Evolutionary conservation across 2,329 filamentous ascomycete species (phyloP), one percentile per base, ranked within the genome.

Genomic region (Botrytis fragariae): DNA sequence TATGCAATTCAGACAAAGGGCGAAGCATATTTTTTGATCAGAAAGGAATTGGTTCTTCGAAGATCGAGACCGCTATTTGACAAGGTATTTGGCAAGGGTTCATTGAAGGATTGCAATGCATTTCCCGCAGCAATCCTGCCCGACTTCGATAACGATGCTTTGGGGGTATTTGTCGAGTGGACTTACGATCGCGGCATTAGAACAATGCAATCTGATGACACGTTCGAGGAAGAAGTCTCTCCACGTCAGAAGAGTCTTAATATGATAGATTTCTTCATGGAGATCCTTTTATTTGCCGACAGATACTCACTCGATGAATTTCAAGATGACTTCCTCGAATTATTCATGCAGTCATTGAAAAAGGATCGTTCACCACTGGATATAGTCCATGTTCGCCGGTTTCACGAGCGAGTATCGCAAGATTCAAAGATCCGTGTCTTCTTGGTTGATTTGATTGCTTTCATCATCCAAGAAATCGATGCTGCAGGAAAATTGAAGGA

Each of bases 11-110:
- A 7, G 12, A 51, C 48, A 3, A 3, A 1, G 12, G 3, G 12
- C 48, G 1, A 6, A 1, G 12, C 0, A 14, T 16, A 51, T 51
- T n/a, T 6, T 0, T 0, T 51, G 6, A 1, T 51, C 4, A 16
- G 0, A n/a, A 51, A n/a, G 10, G 10, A 51, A 14, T 14, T 0
- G 48, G 10, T 51, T 6, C 10, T 14, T 51, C 4, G 0, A 14
- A 3, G 3, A 20, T 16, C 20, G 10, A 62, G 25, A 62, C 7
- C 14, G 12, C 3, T 42, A 10, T 12, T 42, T n/a, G 37, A 62
- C 25, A 62, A 10, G 14, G 1, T 42, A 62, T 62, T 62, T 18
- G 37, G 37, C 25, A 42, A 62, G 14, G 37, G 2, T 18, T 62
- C 35, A 16, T 62, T 62, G 37, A 10, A 29, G 22, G 60, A 62